Evolutionary conservation across 352 stramenopile species (phyloP).

Genomic region (Pythium phragmitis): DNA sequence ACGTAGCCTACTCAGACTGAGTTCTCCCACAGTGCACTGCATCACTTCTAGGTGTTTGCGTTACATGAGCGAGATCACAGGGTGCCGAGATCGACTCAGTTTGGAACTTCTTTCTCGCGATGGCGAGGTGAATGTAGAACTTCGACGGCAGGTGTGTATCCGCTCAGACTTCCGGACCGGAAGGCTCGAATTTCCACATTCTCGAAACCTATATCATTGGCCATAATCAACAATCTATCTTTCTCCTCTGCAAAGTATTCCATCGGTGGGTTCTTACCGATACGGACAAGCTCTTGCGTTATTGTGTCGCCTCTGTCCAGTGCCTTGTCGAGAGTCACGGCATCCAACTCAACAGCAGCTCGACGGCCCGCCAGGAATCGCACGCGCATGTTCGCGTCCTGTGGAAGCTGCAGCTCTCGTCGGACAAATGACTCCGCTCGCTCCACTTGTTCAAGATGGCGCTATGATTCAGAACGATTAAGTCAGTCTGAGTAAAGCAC

Average conservation of each 20-base stretch:
- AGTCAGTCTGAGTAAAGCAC: too few relatives aligned
- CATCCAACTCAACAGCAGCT: conserved; percentile 52
- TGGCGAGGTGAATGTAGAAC: conserved; percentile 12
- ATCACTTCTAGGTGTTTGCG: not conserved
- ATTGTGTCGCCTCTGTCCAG: not conserved
- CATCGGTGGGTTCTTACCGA: conserved; percentile 7
- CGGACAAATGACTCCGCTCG: conserved; percentile 66
- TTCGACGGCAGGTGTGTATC: conserved; percentile 38
- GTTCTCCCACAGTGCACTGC: conserved; percentile 20
- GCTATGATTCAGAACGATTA: not conserved
- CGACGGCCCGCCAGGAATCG: conserved; percentile 72
- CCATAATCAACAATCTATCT: not conserved
- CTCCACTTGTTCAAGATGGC: conserved; percentile 69
- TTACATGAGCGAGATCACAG: not conserved
- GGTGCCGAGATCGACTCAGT: too few relatives aligned
- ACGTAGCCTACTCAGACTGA: conserved; percentile 18
- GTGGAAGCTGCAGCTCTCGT: conserved; percentile 36
- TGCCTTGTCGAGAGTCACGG: not conserved
- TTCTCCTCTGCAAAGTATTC: not conserved
- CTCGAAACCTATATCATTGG: conserved; percentile 44
- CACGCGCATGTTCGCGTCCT: conserved; percentile 67
- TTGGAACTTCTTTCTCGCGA: not conserved
- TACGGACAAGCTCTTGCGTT: not conserved
- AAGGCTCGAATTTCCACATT: conserved; percentile 54
- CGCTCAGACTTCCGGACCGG: conserved; percentile 60